phyloP scores from a whole-genome alignment of 805 yeast species.

The Schwanniomyces sp. region DNA sequence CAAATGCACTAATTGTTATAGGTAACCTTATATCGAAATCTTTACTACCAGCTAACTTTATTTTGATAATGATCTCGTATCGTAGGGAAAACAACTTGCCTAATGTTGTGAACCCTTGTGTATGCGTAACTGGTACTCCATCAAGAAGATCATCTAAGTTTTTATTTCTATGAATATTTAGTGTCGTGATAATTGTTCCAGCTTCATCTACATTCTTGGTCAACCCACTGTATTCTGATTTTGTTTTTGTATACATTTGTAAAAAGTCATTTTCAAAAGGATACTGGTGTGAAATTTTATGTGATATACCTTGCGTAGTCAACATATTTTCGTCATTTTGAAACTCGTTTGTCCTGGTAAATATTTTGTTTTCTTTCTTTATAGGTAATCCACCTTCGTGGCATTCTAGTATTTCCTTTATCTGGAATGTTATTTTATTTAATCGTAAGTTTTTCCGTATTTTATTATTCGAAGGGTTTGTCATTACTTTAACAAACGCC shows the following conservation, averaged over 20 bases:
- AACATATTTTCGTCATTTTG: constrained; percentile 16
- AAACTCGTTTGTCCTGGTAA: constrained; percentile 29
- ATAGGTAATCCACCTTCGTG: constrained; percentile 52
- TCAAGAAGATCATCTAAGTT: constrained; percentile 27
- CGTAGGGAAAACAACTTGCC: constrained; percentile 53
- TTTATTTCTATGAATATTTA: constrained; percentile 20
- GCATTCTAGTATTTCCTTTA: constrained; percentile 55
- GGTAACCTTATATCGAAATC: constrained; percentile 52
- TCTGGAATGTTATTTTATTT: constrained; percentile 45
- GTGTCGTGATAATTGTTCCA: constrained; percentile 11
- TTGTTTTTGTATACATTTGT: constrained; percentile 14
- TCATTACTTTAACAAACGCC: constrained; percentile 39
- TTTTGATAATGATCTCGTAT: constrained; percentile 50
- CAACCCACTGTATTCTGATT: not conserved
- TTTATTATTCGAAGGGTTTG: constrained; percentile 33
- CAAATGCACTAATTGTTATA: constrained; percentile 54
- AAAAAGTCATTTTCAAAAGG: constrained; percentile 40
- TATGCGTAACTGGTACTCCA: constrained; percentile 45
- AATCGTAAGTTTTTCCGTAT: constrained; percentile 35
- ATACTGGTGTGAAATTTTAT: constrained; percentile 23
- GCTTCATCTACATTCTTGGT: constrained; percentile 3
- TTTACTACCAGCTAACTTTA: constrained; percentile 49
- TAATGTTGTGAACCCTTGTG: constrained; percentile 50
- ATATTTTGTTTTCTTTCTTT: constrained; percentile 44
- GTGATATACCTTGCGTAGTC: constrained; percentile 25